phyloP scores from a whole-genome alignment of 1,284 basidiomycete genomes.

The Trichosporon faecale region DNA sequence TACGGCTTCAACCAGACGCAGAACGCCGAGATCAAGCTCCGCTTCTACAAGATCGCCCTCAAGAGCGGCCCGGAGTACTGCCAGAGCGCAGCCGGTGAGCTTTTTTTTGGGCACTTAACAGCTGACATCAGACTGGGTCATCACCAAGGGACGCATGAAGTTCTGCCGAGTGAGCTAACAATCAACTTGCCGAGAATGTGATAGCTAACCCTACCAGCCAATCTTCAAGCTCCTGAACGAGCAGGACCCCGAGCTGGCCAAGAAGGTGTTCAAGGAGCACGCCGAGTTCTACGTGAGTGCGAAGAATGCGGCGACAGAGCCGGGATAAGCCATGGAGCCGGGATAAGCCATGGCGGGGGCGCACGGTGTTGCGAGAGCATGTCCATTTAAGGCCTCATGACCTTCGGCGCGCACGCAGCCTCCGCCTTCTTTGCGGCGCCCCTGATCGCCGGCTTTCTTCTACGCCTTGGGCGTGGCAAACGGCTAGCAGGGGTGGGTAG shows the following conservation, averaged over 20 bases:
- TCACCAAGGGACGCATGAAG: slow-evolving; percentile 55
- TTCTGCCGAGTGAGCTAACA: slow-evolving; percentile 46
- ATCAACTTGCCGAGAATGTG: not conserved
- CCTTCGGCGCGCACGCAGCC: not conserved
- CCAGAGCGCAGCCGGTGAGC: slow-evolving; percentile 52
- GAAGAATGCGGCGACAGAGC: not conserved
- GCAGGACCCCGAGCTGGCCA: slow-evolving; percentile 54
- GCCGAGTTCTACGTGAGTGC: slow-evolving; percentile 53
- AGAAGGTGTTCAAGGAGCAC: slow-evolving; percentile 54
- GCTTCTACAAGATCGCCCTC: slow-evolving; percentile 56
- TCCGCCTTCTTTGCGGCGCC: not conserved
- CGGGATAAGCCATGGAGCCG: not conserved
- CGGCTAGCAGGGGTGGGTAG: not conserved
- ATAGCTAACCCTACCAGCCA: slow-evolving; percentile 29
- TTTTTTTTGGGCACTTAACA: not conserved
- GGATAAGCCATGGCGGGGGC: not conserved
- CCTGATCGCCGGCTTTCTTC: not conserved
- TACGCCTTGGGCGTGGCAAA: not conserved
- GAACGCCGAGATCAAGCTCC: slow-evolving; percentile 55
- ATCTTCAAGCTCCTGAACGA: slow-evolving; percentile 54
- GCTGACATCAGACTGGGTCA: slow-evolving; percentile 51
- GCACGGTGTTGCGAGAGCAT: not conserved
- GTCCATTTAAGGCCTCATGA: not conserved
- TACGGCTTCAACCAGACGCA: slow-evolving; percentile 52
- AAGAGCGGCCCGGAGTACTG: slow-evolving; percentile 54